Conservation (phyloP, 106 monocot genomes). For the Apostasia ramifera region DNA sequence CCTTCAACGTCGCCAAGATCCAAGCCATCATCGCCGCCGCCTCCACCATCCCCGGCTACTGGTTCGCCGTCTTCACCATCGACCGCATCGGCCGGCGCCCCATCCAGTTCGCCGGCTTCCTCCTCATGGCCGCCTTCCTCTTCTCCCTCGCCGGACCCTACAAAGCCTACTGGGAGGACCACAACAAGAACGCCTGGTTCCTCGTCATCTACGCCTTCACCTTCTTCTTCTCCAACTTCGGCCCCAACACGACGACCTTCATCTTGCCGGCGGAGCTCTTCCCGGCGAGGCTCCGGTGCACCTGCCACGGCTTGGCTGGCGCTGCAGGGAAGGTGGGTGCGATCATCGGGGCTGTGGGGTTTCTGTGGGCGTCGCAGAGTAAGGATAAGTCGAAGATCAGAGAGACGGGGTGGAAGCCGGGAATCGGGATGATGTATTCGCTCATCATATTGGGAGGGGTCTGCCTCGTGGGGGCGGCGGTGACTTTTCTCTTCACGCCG, state of each 20-base stretch:
- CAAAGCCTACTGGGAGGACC: slow-evolving; percentile 10
- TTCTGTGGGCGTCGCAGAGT: slow-evolving; percentile 19
- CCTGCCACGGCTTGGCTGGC: slow-evolving; percentile 48
- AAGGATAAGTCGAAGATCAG: neutral
- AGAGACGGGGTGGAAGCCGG: slow-evolving; percentile 5
- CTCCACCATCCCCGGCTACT: slow-evolving; percentile 58
- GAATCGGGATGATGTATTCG: slow-evolving; percentile 29
- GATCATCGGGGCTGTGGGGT: slow-evolving; percentile 24
- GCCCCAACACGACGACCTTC: slow-evolving; percentile 48
- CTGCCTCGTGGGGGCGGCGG: slow-evolving; percentile 17
- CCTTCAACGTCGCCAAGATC: slow-evolving; percentile 42
- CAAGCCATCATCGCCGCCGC: slow-evolving; percentile 38
- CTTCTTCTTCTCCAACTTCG: slow-evolving; percentile 51
- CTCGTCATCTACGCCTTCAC: slow-evolving; percentile 13
- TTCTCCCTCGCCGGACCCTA: slow-evolving; percentile 35
- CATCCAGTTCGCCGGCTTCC: slow-evolving; percentile 46
- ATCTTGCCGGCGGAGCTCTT: slow-evolving; percentile 57
- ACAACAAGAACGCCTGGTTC: slow-evolving; percentile 1
- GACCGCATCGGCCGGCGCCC: slow-evolving; percentile 48
- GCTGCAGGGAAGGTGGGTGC: slow-evolving; percentile 43
- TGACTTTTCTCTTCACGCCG: slow-evolving; percentile 25
- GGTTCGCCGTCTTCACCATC: slow-evolving; percentile 40
- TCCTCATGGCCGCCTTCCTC: slow-evolving; percentile 48
- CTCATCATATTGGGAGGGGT: slow-evolving; percentile 21
- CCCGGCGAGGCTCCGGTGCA: slow-evolving; percentile 44